These are phyloP conservation scores for Colletotrichum coccodes DNA, from an alignment of 2,329 filamentous ascomycete species.

Conservation along the genomic window DNA sequence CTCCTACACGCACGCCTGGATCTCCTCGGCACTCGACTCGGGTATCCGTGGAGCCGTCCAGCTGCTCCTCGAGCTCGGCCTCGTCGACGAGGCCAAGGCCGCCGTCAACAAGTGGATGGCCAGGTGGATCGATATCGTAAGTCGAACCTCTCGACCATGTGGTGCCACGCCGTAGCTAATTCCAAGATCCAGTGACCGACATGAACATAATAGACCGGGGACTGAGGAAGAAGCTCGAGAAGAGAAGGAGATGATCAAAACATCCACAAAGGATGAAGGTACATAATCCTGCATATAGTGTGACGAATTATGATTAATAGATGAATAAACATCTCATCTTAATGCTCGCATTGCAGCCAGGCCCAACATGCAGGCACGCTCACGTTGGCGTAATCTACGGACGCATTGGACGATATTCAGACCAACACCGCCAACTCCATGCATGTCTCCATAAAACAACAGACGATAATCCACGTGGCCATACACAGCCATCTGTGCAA, in stretches of 20 bases:
- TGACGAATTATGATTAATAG: constrained; percentile 25
- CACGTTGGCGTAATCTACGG: neutral
- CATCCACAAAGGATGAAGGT: neutral
- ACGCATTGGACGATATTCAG: no score
- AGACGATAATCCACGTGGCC: constrained; percentile 2
- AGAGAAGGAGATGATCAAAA: neutral
- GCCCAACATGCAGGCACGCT: neutral
- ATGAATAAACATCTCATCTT: neutral
- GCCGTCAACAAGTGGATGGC: constrained; percentile 75
- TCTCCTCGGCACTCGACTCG: constrained; percentile 73
- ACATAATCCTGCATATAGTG: constrained; percentile 9
- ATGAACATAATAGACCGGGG: neutral
- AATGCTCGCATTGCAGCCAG: neutral
- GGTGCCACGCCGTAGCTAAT: neutral
- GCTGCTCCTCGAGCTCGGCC: constrained; percentile 69
- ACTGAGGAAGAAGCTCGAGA: neutral
- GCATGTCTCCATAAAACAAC: neutral
- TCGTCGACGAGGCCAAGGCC: constrained; percentile 76
- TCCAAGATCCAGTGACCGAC: neutral
- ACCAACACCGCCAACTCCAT: neutral
- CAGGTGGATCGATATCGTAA: constrained; percentile 66
- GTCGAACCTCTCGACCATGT: constrained; percentile 4
- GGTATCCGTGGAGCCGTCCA: constrained; percentile 74
- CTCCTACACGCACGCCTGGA: constrained; percentile 78
- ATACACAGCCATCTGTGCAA: no score